Conservation (phyloP, 2,329 filamentous ascomycete genomes). For the Penicillium sp. region DNA sequence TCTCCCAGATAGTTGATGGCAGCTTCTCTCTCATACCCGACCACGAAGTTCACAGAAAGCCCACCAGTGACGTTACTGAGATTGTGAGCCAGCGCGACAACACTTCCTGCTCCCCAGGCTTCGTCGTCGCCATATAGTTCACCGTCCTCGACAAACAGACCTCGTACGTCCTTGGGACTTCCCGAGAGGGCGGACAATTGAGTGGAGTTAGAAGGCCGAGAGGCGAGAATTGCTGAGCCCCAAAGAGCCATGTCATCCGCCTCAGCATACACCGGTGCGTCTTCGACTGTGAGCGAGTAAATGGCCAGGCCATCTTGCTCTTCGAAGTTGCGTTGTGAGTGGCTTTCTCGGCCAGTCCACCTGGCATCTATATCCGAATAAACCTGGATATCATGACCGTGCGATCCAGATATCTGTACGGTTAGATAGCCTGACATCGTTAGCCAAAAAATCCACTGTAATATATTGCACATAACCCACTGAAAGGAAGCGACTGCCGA, state of each 20-base stretch:
- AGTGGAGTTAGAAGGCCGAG: constrained; percentile 26
- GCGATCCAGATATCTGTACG: constrained; percentile 29
- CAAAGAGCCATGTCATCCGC: constrained; percentile 43
- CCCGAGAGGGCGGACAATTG: constrained; percentile 34
- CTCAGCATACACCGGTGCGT: constrained; percentile 35
- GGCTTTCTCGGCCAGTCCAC: constrained; percentile 40
- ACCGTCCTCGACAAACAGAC: constrained; percentile 34
- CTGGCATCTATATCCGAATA: constrained; percentile 46
- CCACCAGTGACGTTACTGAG: constrained; percentile 31
- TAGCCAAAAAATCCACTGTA: constrained; percentile 1
- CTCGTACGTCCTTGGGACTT: constrained; percentile 24
- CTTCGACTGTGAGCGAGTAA: constrained; percentile 33
- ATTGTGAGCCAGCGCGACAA: constrained; percentile 42
- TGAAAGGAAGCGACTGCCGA: constrained; percentile 46
- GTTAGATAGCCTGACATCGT: constrained; percentile 39
- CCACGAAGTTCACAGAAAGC: constrained; percentile 39
- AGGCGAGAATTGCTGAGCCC: constrained; percentile 43
- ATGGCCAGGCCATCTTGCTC: constrained; percentile 26
- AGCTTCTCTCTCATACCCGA: constrained; percentile 42
- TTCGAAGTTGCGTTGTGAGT: constrained; percentile 24
- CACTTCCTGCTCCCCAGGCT: constrained; percentile 28
- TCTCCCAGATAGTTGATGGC: constrained; percentile 43
- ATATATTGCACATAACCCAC: constrained; percentile 17
- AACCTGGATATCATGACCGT: constrained; percentile 36
- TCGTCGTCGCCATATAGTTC: constrained; percentile 23